Evolutionary conservation across 1,139 yeast species (phyloP).

Genomic region (Suhomyces wounanorum): DNA sequence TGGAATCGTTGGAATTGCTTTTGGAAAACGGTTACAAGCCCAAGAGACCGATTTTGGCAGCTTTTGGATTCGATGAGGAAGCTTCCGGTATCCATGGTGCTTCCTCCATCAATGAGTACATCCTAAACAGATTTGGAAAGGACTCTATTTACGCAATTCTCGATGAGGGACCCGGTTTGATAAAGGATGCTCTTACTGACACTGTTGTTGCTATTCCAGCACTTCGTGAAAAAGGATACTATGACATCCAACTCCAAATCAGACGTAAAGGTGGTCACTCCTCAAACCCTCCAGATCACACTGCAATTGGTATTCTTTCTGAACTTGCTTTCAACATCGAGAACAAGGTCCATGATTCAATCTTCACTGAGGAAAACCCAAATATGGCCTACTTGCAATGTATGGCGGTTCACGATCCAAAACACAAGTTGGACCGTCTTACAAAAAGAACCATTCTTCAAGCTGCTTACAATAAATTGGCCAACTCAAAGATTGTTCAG

Average conservation of each 20-base stretch:
- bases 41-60: constrained; percentile 55
- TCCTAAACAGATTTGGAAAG: constrained; percentile 54
- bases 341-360: constrained; percentile 45
- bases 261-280: constrained; percentile 73
- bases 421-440: constrained; percentile 16
- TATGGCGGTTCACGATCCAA: constrained; percentile 39
- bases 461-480: constrained; percentile 26
- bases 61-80: constrained; percentile 78
- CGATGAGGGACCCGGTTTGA: constrained; percentile 62
- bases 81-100: constrained; percentile 65
- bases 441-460: constrained; percentile 28
- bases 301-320: constrained; percentile 71
- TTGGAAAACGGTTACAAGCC: constrained; percentile 50
- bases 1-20: constrained; percentile 59
- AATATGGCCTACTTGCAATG: constrained; percentile 48
- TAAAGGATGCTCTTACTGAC: constrained; percentile 32
- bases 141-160: constrained; percentile 57
- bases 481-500: constrained; percentile 27
- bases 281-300: constrained; percentile 70
- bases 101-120: constrained; percentile 35
- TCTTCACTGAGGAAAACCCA: constrained; percentile 53
- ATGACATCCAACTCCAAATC: constrained; percentile 50
- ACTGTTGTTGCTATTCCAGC: constrained; percentile 43
- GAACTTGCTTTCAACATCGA: constrained; percentile 55
- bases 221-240: constrained; percentile 68